Evolutionary conservation across 116 monocot species (phyloP).

Genomic region (Trichopus zeylanicus): DNA sequence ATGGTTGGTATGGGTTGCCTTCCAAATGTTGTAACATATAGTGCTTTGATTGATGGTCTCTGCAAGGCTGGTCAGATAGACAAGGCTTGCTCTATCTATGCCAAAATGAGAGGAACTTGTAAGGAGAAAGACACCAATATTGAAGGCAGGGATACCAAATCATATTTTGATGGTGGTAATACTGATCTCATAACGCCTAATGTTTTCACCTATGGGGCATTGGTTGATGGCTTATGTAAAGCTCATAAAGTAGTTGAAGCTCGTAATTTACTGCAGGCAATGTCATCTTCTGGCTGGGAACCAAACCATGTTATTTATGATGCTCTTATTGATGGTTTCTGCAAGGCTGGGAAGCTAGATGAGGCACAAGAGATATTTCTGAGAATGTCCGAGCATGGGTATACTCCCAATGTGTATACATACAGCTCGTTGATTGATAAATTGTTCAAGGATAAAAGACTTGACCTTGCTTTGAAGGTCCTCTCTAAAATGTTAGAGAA

Average conservation of each 20-base stretch:
- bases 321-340: conserved; percentile 92
- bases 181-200: conserved; percentile 39
- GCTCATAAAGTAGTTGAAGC: conserved; percentile 75
- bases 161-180: conserved; percentile 36
- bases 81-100: conserved; percentile 68
- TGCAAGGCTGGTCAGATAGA: conserved; percentile 74
- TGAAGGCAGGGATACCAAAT: too few species aligned
- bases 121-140: conserved; percentile 28
- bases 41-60: conserved; percentile 79
- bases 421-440: conserved; percentile 86
- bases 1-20: conserved; percentile 58
- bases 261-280: conserved; percentile 52
- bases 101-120: conserved; percentile 58
- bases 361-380: conserved; percentile 69
- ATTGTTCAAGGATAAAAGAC: conserved; percentile 76
- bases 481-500: conserved; percentile 82
- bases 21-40: conserved; percentile 72
- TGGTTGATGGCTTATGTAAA: conserved; percentile 95
- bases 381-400: conserved; percentile 63
- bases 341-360: conserved; percentile 77
- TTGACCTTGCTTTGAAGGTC: conserved; percentile 84
- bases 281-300: conserved; percentile 59
- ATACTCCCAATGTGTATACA: conserved; percentile 70
- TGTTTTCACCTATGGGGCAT: conserved; percentile 92
- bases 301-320: conserved; percentile 87